A percentile compares a stretch with the other conserved stretches of the same genome.
phyloP scores from a whole-genome alignment of 495 filamentous ascomycete species.

The Staphylotrichum tortipilum region DNA sequence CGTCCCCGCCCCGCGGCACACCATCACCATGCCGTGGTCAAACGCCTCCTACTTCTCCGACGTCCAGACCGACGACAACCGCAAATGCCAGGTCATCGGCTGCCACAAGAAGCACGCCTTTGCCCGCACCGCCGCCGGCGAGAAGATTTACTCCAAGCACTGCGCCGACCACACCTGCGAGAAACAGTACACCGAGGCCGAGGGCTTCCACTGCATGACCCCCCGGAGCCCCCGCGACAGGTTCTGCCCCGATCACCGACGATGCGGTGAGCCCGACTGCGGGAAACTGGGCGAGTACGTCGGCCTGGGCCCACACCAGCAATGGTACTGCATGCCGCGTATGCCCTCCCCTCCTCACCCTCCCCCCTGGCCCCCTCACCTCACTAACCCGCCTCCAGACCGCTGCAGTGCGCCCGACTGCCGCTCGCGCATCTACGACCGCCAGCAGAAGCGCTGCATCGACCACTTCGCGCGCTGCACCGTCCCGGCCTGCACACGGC shows the following conservation, averaged over 20 bases:
- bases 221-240: background rate
- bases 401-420: constrained; percentile 5
- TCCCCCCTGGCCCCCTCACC: too few relatives aligned
- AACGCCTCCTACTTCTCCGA: constrained; percentile 9
- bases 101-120: constrained; percentile 11
- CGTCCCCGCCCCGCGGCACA: background rate
- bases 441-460: constrained; percentile 4
- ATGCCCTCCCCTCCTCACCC: background rate
- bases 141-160: constrained; percentile 7
- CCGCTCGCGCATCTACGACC: background rate
- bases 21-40: background rate
- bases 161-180: constrained; percentile 9
- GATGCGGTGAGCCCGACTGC: constrained; percentile 7
- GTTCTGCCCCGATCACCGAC: constrained; percentile 4
- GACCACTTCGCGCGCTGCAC: constrained; percentile 4
- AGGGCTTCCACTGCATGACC: constrained; percentile 4
- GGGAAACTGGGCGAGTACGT: background rate
- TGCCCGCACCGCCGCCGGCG: background rate
- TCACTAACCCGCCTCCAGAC: background rate
- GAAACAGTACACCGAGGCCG: background rate
- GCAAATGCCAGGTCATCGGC: constrained; percentile 7
- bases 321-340: constrained; percentile 5
- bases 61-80: constrained; percentile 2
- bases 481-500: constrained; percentile 4
- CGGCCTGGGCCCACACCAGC: background rate